A percentile compares a stretch with the other conserved stretches of the same genome.
These are phyloP conservation scores for Thymus mandschuricus DNA, from an alignment of 257 asterid genomes.

Conservation along the genomic window DNA sequence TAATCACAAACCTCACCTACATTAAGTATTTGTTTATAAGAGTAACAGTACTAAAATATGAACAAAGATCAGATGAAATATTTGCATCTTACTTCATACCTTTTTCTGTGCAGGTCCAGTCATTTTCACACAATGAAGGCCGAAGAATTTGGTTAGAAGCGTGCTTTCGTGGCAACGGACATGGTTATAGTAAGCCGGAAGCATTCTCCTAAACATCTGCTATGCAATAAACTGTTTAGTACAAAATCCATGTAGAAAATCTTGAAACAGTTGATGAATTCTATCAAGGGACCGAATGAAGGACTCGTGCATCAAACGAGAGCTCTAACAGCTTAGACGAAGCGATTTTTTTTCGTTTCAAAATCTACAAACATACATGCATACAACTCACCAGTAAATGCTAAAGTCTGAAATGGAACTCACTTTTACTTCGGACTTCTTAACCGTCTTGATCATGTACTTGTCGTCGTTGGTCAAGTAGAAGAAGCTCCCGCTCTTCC, in stretches of 20 bases:
- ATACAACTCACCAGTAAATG: slow-evolving; percentile 16
- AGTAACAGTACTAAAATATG: neutral
- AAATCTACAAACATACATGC: neutral
- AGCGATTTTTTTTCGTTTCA: neutral
- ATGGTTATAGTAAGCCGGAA: slow-evolving; percentile 85
- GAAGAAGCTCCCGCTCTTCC: slow-evolving; percentile 96
- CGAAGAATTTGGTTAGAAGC: slow-evolving; percentile 76
- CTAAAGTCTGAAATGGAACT: slow-evolving; percentile 41
- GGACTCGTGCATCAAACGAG: neutral
- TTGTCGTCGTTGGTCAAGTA: slow-evolving; percentile 88
- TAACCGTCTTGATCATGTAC: slow-evolving; percentile 96
- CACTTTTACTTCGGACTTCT: slow-evolving; percentile 93
- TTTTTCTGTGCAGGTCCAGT: slow-evolving; percentile 87
- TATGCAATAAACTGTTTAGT: slow-evolving; percentile 9
- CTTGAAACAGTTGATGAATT: neutral
- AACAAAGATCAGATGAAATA: neutral
- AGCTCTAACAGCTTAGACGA: neutral
- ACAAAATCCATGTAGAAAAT: neutral
- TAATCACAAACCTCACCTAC: slow-evolving; percentile 90
- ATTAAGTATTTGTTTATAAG: neutral
- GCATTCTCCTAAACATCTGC: slow-evolving; percentile 90
- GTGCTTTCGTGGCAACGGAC: slow-evolving; percentile 78
- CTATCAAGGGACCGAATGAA: neutral
- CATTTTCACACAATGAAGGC: slow-evolving; percentile 91
- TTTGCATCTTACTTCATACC: slow-evolving; percentile 41